Base-by-base conservation (phyloP, 768 basidiomycete genomes). In the Calvatia gigantea region DNA sequence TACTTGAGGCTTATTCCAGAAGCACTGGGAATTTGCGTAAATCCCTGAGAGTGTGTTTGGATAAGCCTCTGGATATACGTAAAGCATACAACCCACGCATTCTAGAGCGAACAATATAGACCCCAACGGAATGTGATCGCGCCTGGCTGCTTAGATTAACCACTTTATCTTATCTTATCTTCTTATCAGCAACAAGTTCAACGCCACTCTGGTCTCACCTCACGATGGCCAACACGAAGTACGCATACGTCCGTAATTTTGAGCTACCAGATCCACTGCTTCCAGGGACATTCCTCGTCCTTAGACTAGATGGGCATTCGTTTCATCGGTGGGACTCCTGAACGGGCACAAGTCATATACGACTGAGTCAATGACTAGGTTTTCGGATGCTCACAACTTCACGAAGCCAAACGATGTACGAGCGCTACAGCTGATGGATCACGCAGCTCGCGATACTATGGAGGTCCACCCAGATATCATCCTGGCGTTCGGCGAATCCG, bases 401-500 rank as follows among this genome's bases (percentile, higher is more conserved):
- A 67, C 71, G 6, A 99, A 98, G 64, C 97, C 97, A 1, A 99
- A 98, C 69, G 97, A 99, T 70, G 69, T 78, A 47, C 82, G 88
- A 11, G 97, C 94, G 0, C 76, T 99, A 5, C 68, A 84, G 58
- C 81, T 99, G 41, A 98, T 98, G 95, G 94, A 99, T 65, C 80
- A 83, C 54, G 93, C 94, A 1, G 97, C 97, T 0, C 77, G 74
- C 60, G 76, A 80, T 44, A 76, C 94, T 39, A 91, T 99, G 91
- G 74, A 84, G 28, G 85, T 88, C 64, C 87, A 88, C 64, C 80
- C 83, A 32, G 95, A 97, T 66, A 82, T 97, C 55, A 75, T 91
- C 11, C 77, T 97, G 17, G 97, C 80, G 0, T 98, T 95, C 66
- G 97, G 97, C 1, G 91, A 99, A 74, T 97, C 94, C 17, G 97